phyloP scores from a whole-genome alignment of 1,139 yeast genomes.

The Suhomyces terraborum region DNA sequence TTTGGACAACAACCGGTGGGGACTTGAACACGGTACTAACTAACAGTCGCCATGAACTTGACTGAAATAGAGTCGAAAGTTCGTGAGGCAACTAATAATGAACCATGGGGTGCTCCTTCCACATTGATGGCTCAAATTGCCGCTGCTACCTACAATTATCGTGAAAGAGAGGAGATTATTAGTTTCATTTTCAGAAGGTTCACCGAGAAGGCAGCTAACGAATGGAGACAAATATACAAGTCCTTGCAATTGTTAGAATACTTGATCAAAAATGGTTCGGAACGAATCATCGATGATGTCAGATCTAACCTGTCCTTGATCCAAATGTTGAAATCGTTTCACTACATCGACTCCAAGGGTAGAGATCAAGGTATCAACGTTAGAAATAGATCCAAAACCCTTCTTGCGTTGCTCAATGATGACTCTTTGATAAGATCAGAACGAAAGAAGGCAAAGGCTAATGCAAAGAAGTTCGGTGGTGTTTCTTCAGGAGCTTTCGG shows the following conservation, averaged over 20 bases:
- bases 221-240: slow-evolving; percentile 98
- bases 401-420: slow-evolving; percentile 71
- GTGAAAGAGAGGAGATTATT: slow-evolving; percentile 76
- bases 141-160: slow-evolving; percentile 86
- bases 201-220: slow-evolving; percentile 92
- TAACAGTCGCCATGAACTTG: slow-evolving; percentile 75
- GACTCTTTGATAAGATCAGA: slow-evolving; percentile 77
- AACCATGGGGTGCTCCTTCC: slow-evolving; percentile 99
- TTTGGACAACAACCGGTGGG: background rate
- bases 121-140: slow-evolving; percentile 94
- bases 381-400: slow-evolving; percentile 82
- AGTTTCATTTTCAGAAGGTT: slow-evolving; percentile 77
- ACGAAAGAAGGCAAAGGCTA: slow-evolving; percentile 84
- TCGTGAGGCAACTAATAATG: slow-evolving; percentile 96
- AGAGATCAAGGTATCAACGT: slow-evolving; percentile 97
- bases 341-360: slow-evolving; percentile 90
- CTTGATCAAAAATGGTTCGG: slow-evolving; percentile 88
- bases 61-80: slow-evolving; percentile 96
- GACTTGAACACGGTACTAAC: slow-evolving; percentile 17
- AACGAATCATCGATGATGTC: slow-evolving; percentile 92
- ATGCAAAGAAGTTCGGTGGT: slow-evolving; percentile 78
- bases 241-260: slow-evolving; percentile 89
- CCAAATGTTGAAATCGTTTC: slow-evolving; percentile 90
- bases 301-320: slow-evolving; percentile 80
- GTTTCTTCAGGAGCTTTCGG: slow-evolving; percentile 57